Conservation (phyloP, 305 asterid genomes). For the Plantago lanceolata region DNA sequence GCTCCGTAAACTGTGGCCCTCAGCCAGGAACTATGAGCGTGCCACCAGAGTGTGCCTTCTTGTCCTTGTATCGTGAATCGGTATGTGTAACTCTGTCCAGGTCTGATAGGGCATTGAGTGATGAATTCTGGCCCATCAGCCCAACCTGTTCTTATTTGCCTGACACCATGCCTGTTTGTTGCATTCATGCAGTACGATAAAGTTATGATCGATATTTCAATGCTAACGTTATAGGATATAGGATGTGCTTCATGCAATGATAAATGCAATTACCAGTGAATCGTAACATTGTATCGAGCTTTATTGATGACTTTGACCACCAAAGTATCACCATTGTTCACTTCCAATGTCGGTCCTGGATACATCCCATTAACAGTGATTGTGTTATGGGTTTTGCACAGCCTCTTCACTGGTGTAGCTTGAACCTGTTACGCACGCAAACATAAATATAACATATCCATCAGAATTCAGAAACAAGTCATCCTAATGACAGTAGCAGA, state of each 20-base stretch:
- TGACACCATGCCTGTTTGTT: slow-evolving; percentile 12
- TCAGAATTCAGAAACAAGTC: not conserved
- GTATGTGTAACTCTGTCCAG: slow-evolving; percentile 10
- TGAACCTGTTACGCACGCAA: slow-evolving; percentile 2
- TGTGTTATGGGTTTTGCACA: slow-evolving; percentile 9
- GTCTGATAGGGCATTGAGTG: slow-evolving; percentile 12
- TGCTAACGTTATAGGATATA: not conserved
- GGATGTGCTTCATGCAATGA: not conserved
- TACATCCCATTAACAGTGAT: slow-evolving; percentile 5
- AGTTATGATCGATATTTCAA: not conserved
- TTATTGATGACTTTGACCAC: slow-evolving; percentile 8
- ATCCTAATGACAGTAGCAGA: slow-evolving; percentile 1
- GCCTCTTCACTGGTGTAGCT: slow-evolving; percentile 16
- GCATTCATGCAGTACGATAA: not conserved
- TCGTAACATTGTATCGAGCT: slow-evolving; percentile 7
- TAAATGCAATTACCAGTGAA: slow-evolving; percentile 9
- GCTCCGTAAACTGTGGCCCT: slow-evolving; percentile 15
- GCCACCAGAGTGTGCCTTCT: slow-evolving; percentile 13
- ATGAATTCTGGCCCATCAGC: slow-evolving; percentile 11
- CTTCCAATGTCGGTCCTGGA: slow-evolving; percentile 9
- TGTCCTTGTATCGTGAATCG: slow-evolving; percentile 9
- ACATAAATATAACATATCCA: not conserved
- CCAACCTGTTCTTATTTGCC: slow-evolving; percentile 12
- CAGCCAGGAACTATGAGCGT: slow-evolving; percentile 13
- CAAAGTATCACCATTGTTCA: slow-evolving; percentile 13